Evolutionary conservation across 1,139 yeast species (phyloP), one percentile per base, ranked within the genome.

Genomic region (Sugiyamaella novakii): DNA sequence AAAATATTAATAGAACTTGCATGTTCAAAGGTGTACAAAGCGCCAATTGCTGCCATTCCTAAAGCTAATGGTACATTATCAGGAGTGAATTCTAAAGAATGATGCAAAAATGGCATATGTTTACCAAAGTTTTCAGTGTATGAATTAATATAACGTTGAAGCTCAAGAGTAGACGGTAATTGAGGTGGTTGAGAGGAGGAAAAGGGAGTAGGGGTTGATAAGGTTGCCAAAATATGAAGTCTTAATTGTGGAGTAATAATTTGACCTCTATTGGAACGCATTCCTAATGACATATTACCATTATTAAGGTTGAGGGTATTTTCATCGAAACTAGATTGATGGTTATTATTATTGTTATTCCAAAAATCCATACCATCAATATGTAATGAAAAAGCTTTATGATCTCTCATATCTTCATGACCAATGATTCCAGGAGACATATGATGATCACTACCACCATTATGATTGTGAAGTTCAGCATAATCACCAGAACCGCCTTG

Each of bases 41-140:
- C 96, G 37, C 98, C 98, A 53, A 89, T 80, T 18, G 95, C 85
- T 1, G 95, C 85, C 80, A 89, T 86, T 10, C 92, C 79, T 48
- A 88, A 71, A n/a, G 88, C 66, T 47, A 89, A 71, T 0, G 96
- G 92, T 51, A 85, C 81, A 63, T 85, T 84, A 45, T 83, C 87
- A 50, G 75, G 66, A 54, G 75, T 75, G 52, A 81, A 80, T 52
- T 76, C 70, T 51, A 86, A 72, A 2, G 89, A 76, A 43, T 87
- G 73, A 67, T 88, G 96, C 56, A 89, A 78, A 64, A 88, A 88
- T 12, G 95, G 91, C 68, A 86, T 83, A 64, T 84, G 89, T 54
- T 79, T 81, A 68, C 85, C 83, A 68, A 87, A 87, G 60, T 87
- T 89, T 51, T 76, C 74, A 55, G 81, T 86, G 66, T 83, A 88